phyloP scores from a whole-genome alignment of 148 eudicot species.

The Chenopodium album region DNA sequence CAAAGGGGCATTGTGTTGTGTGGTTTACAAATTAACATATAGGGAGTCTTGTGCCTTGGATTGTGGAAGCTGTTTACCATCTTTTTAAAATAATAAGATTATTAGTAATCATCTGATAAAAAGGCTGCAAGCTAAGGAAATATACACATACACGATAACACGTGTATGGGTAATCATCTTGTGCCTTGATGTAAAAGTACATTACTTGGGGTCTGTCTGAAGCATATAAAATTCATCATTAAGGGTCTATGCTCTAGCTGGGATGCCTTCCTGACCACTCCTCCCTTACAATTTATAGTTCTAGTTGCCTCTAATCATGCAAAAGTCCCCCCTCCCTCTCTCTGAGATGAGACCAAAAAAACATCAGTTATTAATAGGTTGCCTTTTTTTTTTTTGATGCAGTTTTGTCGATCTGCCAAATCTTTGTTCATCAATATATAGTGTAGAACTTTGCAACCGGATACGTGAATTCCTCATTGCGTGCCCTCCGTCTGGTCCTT shows the following conservation, averaged over 20 bases:
- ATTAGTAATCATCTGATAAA: not conserved
- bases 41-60: not conserved
- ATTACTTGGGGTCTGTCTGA: not conserved
- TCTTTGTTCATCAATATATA: constrained; percentile 82
- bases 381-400: constrained; percentile 22
- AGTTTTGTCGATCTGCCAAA: constrained; percentile 92
- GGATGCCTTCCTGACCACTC: not conserved
- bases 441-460: constrained; percentile 73
- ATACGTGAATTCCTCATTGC: constrained; percentile 77
- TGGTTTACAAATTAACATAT: not conserved
- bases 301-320: not conserved
- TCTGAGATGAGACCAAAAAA: no score
- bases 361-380: not conserved
- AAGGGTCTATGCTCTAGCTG: not conserved
- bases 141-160: not conserved
- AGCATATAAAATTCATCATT: not conserved
- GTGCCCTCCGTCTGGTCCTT: constrained; percentile 83
- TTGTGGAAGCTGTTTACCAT: not conserved
- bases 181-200: no score
- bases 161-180: not conserved
- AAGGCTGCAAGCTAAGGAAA: not conserved
- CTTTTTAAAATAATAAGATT: not conserved
- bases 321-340: not conserved
- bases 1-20: not conserved
- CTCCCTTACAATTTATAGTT: not conserved